These are phyloP conservation scores for Chenopodium berlandieri DNA, from an alignment of 148 eudicot genomes.

Conservation along the genomic window DNA sequence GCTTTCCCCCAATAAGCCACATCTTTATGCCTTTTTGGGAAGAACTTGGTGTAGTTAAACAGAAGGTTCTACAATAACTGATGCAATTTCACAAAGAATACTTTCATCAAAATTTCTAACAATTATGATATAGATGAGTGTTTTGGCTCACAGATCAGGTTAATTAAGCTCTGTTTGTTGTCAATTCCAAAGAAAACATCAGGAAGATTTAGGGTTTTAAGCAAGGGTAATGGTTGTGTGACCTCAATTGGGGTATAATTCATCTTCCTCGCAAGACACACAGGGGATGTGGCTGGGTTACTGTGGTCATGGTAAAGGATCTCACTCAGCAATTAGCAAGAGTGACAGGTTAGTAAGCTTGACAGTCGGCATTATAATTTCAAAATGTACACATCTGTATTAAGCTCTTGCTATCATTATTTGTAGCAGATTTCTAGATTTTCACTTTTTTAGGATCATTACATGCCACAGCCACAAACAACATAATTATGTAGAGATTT, in stretches of 20 bases:
- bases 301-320: neutral
- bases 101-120: neutral
- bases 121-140: neutral
- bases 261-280: neutral
- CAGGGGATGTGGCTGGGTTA: neutral
- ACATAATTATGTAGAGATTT: no score
- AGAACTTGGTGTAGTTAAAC: no score
- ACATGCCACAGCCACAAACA: no score
- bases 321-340: neutral
- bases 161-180: neutral
- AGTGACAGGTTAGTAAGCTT: neutral
- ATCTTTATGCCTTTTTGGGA: no score
- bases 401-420: no score
- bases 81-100: neutral
- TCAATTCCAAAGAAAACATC: neutral
- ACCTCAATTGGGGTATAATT: neutral
- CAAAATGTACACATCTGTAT: no score
- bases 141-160: neutral
- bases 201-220: neutral
- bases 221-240: neutral
- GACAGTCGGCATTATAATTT: neutral
- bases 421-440: no score
- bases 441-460: no score
- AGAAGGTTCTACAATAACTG: neutral
- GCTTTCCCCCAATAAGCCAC: no score